Percentiles rank a stretch among this genome's conserved stretches.
These are phyloP conservation scores for Schizophyllum amplum DNA, from an alignment of 1,284 basidiomycete genomes.

Conservation along the genomic window DNA sequence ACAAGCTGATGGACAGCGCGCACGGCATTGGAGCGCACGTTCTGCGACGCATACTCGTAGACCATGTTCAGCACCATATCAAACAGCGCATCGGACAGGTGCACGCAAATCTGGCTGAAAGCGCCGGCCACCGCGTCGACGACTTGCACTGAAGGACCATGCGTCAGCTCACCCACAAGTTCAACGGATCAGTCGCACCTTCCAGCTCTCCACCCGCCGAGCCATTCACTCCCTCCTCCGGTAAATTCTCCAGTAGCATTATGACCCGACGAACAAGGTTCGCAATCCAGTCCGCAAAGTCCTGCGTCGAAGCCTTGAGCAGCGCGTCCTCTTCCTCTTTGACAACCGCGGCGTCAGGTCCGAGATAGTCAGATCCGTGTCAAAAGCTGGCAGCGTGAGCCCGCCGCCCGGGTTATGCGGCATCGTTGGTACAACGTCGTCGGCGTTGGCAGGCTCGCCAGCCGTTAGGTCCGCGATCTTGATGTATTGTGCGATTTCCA, in stretches of 20 bases:
- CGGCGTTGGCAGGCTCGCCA: slow-evolving; percentile 20
- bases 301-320: slow-evolving; percentile 48
- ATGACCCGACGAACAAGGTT: slow-evolving; percentile 80
- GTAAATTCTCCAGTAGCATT: slow-evolving; percentile 79
- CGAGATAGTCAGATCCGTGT: slow-evolving; percentile 18
- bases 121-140: slow-evolving; percentile 63
- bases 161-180: background rate
- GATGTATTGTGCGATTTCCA: slow-evolving; percentile 76
- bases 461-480: slow-evolving; percentile 69
- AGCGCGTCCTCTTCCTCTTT: slow-evolving; percentile 54
- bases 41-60: slow-evolving; percentile 69
- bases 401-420: background rate
- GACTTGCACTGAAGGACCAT: slow-evolving; percentile 44
- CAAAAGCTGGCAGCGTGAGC: background rate
- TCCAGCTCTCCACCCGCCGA: slow-evolving; percentile 52
- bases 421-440: slow-evolving; percentile 16
- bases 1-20: slow-evolving; percentile 84
- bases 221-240: slow-evolving; percentile 67
- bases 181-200: slow-evolving; percentile 34
- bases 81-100: slow-evolving; percentile 77
- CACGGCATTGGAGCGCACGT: slow-evolving; percentile 78
- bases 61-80: slow-evolving; percentile 80
- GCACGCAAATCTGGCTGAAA: slow-evolving; percentile 73
- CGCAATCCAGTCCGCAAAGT: slow-evolving; percentile 75
- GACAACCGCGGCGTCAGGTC: slow-evolving; percentile 33